Evolutionary conservation across 2,329 filamentous ascomycete genomes (phyloP).

Genomic region (Lecanoromycetidae sp.): DNA sequence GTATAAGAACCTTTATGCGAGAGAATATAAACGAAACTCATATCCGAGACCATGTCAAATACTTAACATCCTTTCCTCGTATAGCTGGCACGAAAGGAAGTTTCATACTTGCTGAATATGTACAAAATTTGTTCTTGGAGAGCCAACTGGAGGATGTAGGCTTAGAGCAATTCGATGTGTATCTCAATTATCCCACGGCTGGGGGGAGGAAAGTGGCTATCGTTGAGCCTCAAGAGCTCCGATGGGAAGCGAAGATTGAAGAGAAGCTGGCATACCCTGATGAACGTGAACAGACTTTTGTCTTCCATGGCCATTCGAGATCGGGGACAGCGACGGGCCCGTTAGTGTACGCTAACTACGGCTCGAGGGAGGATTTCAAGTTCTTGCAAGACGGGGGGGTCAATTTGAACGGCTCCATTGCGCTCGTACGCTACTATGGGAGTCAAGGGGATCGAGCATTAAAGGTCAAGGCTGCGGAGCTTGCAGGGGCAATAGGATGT

Average conservation of each 20-base stretch:
- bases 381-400: conserved; percentile 58
- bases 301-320: conserved; percentile 83
- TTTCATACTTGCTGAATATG: conserved; percentile 71
- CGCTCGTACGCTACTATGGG: conserved; percentile 69
- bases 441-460: conserved; percentile 59
- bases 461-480: conserved; percentile 82
- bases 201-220: conserved; percentile 73
- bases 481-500: conserved; percentile 74
- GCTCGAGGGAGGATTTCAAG: conserved; percentile 71
- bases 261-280: conserved; percentile 61
- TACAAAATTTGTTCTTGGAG: conserved; percentile 62
- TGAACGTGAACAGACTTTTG: conserved; percentile 53
- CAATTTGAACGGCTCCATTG: conserved; percentile 66
- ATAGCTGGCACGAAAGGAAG: conserved; percentile 91
- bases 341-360: conserved; percentile 85
- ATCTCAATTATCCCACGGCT: conserved; percentile 69
- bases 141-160: conserved; percentile 63
- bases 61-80: conserved; percentile 76
- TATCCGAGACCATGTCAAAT: conserved; percentile 60
- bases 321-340: conserved; percentile 76
- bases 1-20: conserved; percentile 64
- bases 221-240: conserved; percentile 53
- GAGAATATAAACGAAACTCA: conserved; percentile 55
- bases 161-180: conserved; percentile 72
- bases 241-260: conserved; percentile 73